Base-by-base conservation (phyloP, 192 early-diverging fungal species). In the Rhizophagus prolifer region DNA sequence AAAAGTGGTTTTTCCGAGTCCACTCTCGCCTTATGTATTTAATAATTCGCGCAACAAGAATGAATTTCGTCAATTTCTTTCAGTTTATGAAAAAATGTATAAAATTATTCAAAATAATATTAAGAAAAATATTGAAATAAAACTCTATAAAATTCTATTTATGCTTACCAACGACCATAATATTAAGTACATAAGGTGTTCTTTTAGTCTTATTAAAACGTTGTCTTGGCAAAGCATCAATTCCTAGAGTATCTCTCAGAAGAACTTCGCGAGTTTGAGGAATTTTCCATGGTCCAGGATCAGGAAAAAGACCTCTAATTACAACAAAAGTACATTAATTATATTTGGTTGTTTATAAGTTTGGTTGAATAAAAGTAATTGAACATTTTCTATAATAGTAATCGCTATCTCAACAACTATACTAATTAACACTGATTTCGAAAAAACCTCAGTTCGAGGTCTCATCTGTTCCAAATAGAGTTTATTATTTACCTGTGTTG, bases 1-100 rank as follows among this genome's bases (percentile, higher is more conserved):
- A 81, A 96, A 99, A 19, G 97, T 99, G 28, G 97, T 95, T 88
- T 99, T 99, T 75, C 97, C 97, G n/a, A 95, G 87, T 71, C 97
- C 97, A 73, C 94, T 97, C 81, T 97, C 96, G 76, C 97, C 94
- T 96, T 65, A 34, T 23, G 59, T 19, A 38, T 58, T 44, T 44
- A 44, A 44, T 44, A 44, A 41, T 19, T 13, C 25, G 34, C 44
- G 60, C n/a, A 81, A 54, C n/a, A 58, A 72, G 21, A 62, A 81
- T 28, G 19, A 25, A 63, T n/a, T 21, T 67, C 47, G 47, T 54
- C 14, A 54, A 54, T 54, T 54, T 54, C 47, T 54, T 54, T 19
- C 47, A 54, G 41, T 61, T 50, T n/a, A 46, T 60, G 30, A 59
- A 25, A 50, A 60, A 70, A 36, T 26, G 47, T 54, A 54, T 54